Evolutionary conservation across 1,139 yeast species (phyloP), one percentile per base, ranked within the genome.

Genomic region (Wickerhamomyces sp.): DNA sequence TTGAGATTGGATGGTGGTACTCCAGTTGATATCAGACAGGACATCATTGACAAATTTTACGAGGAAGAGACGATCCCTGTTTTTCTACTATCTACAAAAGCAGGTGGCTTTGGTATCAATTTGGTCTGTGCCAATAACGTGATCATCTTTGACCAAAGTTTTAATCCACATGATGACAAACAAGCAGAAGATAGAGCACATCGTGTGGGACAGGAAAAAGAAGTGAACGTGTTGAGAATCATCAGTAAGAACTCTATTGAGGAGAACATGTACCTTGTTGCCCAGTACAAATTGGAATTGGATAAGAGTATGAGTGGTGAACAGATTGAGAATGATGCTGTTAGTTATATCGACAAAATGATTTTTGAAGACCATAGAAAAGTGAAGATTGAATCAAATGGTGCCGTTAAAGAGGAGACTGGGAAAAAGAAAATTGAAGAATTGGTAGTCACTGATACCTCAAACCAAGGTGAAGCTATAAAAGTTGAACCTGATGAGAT

Each of bases 181-280:
- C 99, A 91, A 63, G 99, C 99, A 0, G 98, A 93, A 57, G 98
- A 91, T 58, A 74, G 99, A 54, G 96, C 98, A 0, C 99, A 91
- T 59, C 75, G 99, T 58, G 95, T 93, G 19, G 99, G 99, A 3
- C 98, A 93, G 61, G 82, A 84, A 27, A 78, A 83, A 40, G 91
- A 85, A 33, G 99, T 93, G 16, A 67, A 70, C 30, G 96, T 93
- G 13, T 75, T 78, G 32, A 74, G 95, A 40, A 64, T 93, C 49
- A 83, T 93, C 39, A 73, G 84, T 10, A 71, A 70, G 45, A 70
- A 76, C 37, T 79, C 96, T 1, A 82, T 93, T 27, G 99, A 91
- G 51, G 96, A 91, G 57, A 87, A 83, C 49, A 91, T 91, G 54
- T 69, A 81, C 42, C 79, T 78, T 46, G 62, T 93, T 51, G 97